phyloP scores from a whole-genome alignment of 192 early-diverging fungal genomes.

The Backusella tarrabulga region DNA sequence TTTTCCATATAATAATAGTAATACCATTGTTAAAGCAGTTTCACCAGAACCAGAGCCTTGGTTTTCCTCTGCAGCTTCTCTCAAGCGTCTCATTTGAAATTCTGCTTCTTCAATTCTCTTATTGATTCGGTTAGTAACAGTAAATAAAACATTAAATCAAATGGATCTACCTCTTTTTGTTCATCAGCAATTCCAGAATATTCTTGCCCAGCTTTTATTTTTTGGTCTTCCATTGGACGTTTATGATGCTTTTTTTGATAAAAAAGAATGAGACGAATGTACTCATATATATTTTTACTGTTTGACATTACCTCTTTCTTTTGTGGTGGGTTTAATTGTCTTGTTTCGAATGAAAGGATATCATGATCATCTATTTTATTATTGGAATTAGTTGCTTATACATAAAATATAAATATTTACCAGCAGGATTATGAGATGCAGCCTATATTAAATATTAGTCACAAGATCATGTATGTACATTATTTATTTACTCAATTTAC shows the following conservation, averaged over 20 bases:
- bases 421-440: constrained; percentile 31
- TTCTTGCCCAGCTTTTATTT: constrained; percentile 24
- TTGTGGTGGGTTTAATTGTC: constrained; percentile 63
- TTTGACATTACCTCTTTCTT: constrained; percentile 37
- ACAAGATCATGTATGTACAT: background rate
- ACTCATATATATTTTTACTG: background rate
- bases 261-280: background rate
- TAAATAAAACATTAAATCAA: background rate
- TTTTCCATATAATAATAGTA: background rate
- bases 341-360: constrained; percentile 63
- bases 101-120: constrained; percentile 36
- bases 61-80: constrained; percentile 1
- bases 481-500: constrained; percentile 17
- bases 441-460: constrained; percentile 24
- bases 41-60: background rate
- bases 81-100: constrained; percentile 22
- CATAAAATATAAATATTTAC: background rate
- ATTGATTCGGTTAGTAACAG: background rate
- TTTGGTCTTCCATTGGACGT: constrained; percentile 30
- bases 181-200: constrained; percentile 30
- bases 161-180: constrained; percentile 28
- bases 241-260: background rate
- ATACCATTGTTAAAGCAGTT: constrained; percentile 22
- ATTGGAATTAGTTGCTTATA: background rate
- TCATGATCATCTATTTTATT: constrained; percentile 70